Evolutionary conservation across 2,329 filamentous ascomycete species (phyloP).

Genomic region (Diatrype stigma): DNA sequence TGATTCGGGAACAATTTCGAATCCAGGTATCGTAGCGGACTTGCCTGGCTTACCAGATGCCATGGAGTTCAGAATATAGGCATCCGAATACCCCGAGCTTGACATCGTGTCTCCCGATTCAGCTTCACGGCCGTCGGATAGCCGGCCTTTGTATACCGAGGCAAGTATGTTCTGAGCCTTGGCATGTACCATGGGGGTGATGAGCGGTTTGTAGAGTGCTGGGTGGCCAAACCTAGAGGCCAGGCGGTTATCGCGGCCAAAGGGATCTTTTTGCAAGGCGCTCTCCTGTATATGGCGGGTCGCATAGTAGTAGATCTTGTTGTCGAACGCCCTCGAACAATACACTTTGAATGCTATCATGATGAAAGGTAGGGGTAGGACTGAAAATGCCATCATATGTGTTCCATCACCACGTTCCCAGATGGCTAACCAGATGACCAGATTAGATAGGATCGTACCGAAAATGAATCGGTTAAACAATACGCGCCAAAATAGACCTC

Average conservation of each 20-base stretch:
- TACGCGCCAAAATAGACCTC: slow-evolving; percentile 86
- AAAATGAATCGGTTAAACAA: slow-evolving; percentile 93
- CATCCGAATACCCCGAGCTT: slow-evolving; percentile 75
- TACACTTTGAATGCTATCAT: slow-evolving; percentile 83
- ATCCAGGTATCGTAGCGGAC: slow-evolving; percentile 57
- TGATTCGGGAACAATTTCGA: slow-evolving; percentile 84
- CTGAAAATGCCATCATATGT: slow-evolving; percentile 59
- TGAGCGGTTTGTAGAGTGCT: slow-evolving; percentile 80
- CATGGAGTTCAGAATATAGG: slow-evolving; percentile 80
- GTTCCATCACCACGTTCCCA: slow-evolving; percentile 63
- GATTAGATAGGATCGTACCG: slow-evolving; percentile 70
- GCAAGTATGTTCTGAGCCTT: slow-evolving; percentile 83
- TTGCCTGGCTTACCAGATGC: slow-evolving; percentile 46
- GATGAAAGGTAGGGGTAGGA: slow-evolving; percentile 73
- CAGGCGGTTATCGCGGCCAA: slow-evolving; percentile 60
- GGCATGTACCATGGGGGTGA: slow-evolving; percentile 92
- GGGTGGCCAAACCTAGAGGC: slow-evolving; percentile 84
- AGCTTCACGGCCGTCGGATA: slow-evolving; percentile 61
- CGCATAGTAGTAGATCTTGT: slow-evolving; percentile 75
- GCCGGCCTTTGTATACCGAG: slow-evolving; percentile 78
- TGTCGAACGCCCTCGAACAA: slow-evolving; percentile 72
- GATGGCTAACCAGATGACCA: slow-evolving; percentile 72
- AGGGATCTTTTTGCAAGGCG: slow-evolving; percentile 46
- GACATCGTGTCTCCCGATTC: slow-evolving; percentile 53
- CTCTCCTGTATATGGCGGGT: slow-evolving; percentile 54